Percentiles rank a stretch among this genome's conserved stretches.
Conservation (phyloP, 257 asterid genomes). For the Przewalskia tangutica region DNA sequence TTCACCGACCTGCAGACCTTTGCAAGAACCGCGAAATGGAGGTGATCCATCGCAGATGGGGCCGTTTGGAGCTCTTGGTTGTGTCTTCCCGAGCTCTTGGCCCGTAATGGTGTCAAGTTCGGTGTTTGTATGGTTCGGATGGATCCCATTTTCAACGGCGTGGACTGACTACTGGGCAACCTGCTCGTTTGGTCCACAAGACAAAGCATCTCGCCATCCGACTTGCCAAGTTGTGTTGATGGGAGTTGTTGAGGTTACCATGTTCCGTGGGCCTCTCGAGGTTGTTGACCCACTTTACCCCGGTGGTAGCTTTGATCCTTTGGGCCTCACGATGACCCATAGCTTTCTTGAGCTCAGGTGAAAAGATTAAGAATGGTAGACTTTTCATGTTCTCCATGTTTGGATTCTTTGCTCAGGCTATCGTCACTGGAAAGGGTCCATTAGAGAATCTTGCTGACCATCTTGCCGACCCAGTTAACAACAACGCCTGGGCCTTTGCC, state of each 20-base stretch:
- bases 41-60: conserved; percentile 34
- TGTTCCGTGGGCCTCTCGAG: conserved; percentile 36
- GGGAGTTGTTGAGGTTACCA: conserved; percentile 43
- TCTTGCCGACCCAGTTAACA: conserved; percentile 24
- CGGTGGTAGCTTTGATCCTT: too few relatives aligned
- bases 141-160: conserved; percentile 32
- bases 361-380: conserved; percentile 46
- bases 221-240: conserved; percentile 31
- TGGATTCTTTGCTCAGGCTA: too few relatives aligned
- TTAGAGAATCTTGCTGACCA: too few relatives aligned
- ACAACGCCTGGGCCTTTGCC: conserved; percentile 24
- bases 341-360: conserved; percentile 42
- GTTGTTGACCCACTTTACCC: conserved; percentile 35
- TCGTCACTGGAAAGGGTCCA: too few relatives aligned
- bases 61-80: conserved; percentile 41
- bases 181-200: conserved; percentile 32
- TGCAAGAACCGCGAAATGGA: conserved; percentile 31
- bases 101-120: conserved; percentile 31
- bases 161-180: conserved; percentile 33
- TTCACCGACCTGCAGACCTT: conserved; percentile 35
- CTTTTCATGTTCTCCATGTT: too few relatives aligned
- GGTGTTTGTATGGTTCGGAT: conserved; percentile 39
- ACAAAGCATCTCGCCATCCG: conserved; percentile 34
- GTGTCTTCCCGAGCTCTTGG: conserved; percentile 46
- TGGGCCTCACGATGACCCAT: conserved; percentile 54